These are phyloP conservation scores for Sanghuangporus sanghuang DNA, from an alignment of 1,284 basidiomycete genomes.

Conservation along the genomic window DNA sequence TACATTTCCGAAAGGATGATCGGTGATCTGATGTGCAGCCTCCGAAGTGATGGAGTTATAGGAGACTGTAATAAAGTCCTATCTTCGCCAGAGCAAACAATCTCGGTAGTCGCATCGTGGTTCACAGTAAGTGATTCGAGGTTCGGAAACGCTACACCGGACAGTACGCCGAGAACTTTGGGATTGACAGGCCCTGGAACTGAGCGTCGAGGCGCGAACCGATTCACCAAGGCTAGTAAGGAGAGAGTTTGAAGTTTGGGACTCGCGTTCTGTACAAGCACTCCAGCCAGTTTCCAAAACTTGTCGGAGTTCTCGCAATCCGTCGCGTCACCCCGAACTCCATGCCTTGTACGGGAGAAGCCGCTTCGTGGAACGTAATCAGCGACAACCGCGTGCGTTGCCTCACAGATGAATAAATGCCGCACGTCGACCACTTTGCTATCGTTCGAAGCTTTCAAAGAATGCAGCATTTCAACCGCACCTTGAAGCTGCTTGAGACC, in stretches of 20 bases:
- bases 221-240: background rate
- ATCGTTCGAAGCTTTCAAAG: background rate
- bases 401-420: background rate
- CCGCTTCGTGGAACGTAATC: background rate
- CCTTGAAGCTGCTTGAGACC: slow-evolving; percentile 1
- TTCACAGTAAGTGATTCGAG: background rate
- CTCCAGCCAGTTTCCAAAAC: background rate
- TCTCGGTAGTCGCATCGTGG: background rate
- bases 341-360: background rate
- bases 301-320: background rate
- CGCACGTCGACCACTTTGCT: background rate
- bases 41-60: background rate
- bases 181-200: background rate
- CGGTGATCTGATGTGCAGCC: background rate
- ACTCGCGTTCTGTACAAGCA: background rate
- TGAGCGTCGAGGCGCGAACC: background rate
- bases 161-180: background rate
- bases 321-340: background rate
- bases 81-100: background rate
- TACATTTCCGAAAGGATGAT: background rate
- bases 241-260: background rate
- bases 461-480: background rate
- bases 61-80: background rate
- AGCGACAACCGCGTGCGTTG: background rate
- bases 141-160: background rate